These are phyloP conservation scores for Musa itinerans DNA, from an alignment of 176 grass and related monocot species.

Conservation along the genomic window DNA sequence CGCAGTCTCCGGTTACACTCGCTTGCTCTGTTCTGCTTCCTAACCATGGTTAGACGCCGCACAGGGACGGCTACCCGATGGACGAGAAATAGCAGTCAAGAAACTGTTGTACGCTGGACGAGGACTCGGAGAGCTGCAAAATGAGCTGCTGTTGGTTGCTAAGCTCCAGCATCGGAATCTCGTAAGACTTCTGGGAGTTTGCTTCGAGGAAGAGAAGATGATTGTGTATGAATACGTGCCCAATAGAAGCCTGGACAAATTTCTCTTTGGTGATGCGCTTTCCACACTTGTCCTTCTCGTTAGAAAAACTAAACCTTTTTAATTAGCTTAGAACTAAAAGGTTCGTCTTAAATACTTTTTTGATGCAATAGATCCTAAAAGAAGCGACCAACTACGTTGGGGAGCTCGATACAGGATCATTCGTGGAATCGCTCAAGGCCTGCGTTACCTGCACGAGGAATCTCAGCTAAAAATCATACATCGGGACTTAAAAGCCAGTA, in stretches of 20 bases:
- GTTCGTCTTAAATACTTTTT: background rate
- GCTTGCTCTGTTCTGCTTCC: background rate
- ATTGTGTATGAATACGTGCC: slow-evolving; percentile 58
- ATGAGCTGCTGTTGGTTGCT: slow-evolving; percentile 7
- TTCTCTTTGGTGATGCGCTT: slow-evolving; percentile 45
- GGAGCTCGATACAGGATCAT: slow-evolving; percentile 29
- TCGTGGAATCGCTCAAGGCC: slow-evolving; percentile 33
- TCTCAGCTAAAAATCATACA: slow-evolving; percentile 40
- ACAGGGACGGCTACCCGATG: slow-evolving; percentile 26
- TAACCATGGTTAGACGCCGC: background rate
- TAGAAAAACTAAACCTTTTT: no score
- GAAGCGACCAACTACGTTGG: slow-evolving; percentile 13
- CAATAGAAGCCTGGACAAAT: slow-evolving; percentile 73
- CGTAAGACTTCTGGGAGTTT: slow-evolving; percentile 23
- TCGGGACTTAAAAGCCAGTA: slow-evolving; percentile 44
- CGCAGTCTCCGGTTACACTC: background rate
- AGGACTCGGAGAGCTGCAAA: slow-evolving; percentile 5
- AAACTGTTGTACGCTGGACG: slow-evolving; percentile 6
- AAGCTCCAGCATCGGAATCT: slow-evolving; percentile 33
- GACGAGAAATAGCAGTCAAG: slow-evolving; percentile 14
- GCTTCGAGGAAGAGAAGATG: slow-evolving; percentile 24
- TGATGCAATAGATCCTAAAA: slow-evolving; percentile 12
- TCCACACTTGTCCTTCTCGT: background rate
- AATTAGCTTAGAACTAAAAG: no score
- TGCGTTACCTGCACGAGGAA: slow-evolving; percentile 50